Base-by-base conservation (phyloP, 2,329 filamentous ascomycete genomes). In the Exserohilum turcica region DNA sequence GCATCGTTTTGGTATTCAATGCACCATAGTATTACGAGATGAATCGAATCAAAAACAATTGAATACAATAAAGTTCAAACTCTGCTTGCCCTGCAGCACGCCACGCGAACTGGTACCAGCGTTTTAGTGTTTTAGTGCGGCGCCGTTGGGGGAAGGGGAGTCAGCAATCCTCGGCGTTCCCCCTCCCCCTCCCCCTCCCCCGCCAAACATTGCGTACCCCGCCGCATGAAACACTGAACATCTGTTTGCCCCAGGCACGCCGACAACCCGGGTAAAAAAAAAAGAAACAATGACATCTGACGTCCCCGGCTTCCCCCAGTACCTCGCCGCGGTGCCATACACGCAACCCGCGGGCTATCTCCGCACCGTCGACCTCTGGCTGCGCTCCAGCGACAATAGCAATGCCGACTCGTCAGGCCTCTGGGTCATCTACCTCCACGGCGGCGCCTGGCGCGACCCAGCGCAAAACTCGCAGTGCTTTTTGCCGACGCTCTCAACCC, bases 371-470 rank as follows among this genome's bases (percentile, higher is more conserved):
- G 73, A 78, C 48, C 51, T 78, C 29, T 79, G 74, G 66, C 71
- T 79, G 1, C 76, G 13, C 27, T 28, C 39, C 32, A 8, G 2
- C 5, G 27, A 36, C 57, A 24, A 31, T 57, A 7, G 56, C 2
- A 36, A 52, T 6, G 58, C 67, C 10, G 3, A 7, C 36, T 15
- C 16, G 6, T 38, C 36, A 12, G 18, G 35, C 18, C 47, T 70
- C 52, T 77, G 74, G 74, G 54, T 77, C 19, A 50, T 77, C 57
- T 81, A 77, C 66, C 65, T 81, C 61, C 79, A 81, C 65, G 79
- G 79, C 66, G 79, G 79, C 57, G 79, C 79, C 51, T 81, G 78
- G 78, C 76, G 75, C 57, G 79, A 80, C 55, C 78, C 79, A 3
- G 56, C 65, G n/a, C 75, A 78, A 57, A 68, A 65, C 36, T 66